Evolutionary conservation across 257 asterid genomes (phyloP), one percentile per base, ranked within the genome.

Genomic region (Nicotiana tabacum): DNA sequence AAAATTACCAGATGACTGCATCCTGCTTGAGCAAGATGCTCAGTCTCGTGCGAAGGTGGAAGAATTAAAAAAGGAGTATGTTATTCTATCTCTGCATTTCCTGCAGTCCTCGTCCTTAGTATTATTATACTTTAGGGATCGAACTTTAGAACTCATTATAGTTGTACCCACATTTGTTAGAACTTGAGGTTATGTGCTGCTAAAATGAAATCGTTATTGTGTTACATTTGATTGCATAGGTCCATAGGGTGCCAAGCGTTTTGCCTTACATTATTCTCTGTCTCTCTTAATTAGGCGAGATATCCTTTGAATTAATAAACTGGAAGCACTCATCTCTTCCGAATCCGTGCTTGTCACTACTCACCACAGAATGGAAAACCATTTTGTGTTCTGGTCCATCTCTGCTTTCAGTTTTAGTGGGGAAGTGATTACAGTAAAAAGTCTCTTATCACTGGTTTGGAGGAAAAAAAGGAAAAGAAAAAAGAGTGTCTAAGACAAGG

Each of bases 31-130:
- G 51, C 84, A 84, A 84, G 97, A 92, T 80, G 88, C 87, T 58
- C 87, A 87, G 82, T 93, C 97, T 84, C 85, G 82, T 78, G 86
- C 88, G 27, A 76, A 90, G 85, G 91, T 94, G 88, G 97, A 92
- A 85, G 94, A 91, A 24, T 90, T 93, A 85, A 94, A 92, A 87
- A 88, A 91, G 89, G 82, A 79, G 99, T 96, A 92, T 67, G 98
- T 85, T 89, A 56, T 64, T 80, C n/a, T 69, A 29, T 66, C 68
- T 83, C 72, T 67, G 79, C 53, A 15, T 76, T 17, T 51, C 9
- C 64, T 76, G 64, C 27, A 51, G 9, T 76, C 24, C 65, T 51
- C 11, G 16, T 39, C 80, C 43, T 51, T 15, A 16, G 9, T 76
- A 29, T 76, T 51, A 51, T 29, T 51, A 53, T 76, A 76, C 21